Conservation (phyloP, 805 yeast species). For the Kazachstania kunashirensis region DNA sequence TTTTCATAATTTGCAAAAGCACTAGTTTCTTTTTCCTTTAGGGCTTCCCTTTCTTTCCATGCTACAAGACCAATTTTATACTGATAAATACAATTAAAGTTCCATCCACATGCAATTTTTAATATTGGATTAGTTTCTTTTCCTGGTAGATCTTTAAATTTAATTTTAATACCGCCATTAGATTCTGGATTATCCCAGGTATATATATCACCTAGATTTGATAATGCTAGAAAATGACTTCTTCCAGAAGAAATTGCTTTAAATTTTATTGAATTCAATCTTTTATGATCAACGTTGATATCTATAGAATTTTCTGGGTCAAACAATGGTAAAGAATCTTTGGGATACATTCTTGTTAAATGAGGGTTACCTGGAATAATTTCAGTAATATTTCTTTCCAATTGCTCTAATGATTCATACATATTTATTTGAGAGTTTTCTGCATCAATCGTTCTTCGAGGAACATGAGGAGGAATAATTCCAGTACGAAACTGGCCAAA, state of each 20-base stretch:
- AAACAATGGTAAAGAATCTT: conserved; percentile 20
- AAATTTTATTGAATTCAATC: conserved; percentile 28
- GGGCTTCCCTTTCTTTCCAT: conserved; percentile 38
- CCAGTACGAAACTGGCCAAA: too few relatives aligned
- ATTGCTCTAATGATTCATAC: conserved; percentile 18
- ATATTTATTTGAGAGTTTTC: conserved; percentile 18
- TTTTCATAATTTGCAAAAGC: conserved; percentile 34
- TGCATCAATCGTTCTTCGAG: conserved; percentile 13
- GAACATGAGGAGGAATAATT: neutral
- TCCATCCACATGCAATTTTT: conserved; percentile 62
- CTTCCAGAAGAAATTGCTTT: conserved; percentile 53
- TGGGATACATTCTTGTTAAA: conserved; percentile 23
- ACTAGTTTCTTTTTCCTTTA: conserved; percentile 22
- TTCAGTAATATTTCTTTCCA: conserved; percentile 15
- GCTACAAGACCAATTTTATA: conserved; percentile 44
- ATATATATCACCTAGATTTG: conserved; percentile 39
- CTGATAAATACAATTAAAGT: conserved; percentile 41
- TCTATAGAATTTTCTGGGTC: conserved; percentile 3
- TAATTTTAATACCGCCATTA: conserved; percentile 36
- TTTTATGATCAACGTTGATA: conserved; percentile 10
- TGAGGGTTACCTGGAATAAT: conserved; percentile 21
- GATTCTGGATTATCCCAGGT: conserved; percentile 49
- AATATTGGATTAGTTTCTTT: conserved; percentile 28
- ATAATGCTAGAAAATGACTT: conserved; percentile 53
- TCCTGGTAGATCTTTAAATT: conserved; percentile 28